Conservation (phyloP, 2,329 filamentous ascomycete genomes). For the Colletotrichum scovillei region DNA sequence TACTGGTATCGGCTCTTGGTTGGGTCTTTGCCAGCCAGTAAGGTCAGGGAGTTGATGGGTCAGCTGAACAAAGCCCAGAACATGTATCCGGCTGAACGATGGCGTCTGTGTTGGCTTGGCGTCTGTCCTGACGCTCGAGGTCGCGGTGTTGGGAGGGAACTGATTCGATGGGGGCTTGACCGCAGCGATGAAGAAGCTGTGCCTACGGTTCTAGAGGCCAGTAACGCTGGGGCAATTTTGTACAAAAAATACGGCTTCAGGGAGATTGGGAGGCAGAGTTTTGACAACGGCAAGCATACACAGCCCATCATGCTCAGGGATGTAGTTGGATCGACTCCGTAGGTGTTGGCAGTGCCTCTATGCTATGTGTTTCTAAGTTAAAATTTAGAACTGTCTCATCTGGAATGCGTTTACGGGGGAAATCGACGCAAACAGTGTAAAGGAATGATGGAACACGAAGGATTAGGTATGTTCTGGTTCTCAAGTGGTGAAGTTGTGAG, state of each 20-base stretch:
- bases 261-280: background rate
- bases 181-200: slow-evolving; percentile 9
- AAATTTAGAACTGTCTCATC: too few relatives aligned
- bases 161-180: slow-evolving; percentile 1
- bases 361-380: too few relatives aligned
- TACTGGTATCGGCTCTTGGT: background rate
- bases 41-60: background rate
- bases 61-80: background rate
- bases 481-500: background rate
- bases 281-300: background rate
- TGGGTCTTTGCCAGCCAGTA: background rate
- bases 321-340: background rate
- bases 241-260: background rate
- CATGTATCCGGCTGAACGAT: slow-evolving; percentile 9
- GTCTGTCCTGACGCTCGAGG: background rate
- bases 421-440: too few relatives aligned
- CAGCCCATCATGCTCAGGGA: slow-evolving; percentile 9
- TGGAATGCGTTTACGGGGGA: too few relatives aligned
- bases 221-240: background rate
- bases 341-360: background rate
- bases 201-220: background rate
- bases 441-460: too few relatives aligned
- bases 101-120: slow-evolving; percentile 5
- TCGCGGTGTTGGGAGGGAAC: background rate
- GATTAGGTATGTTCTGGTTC: background rate